phyloP scores from a whole-genome alignment of 805 yeast genomes.

The Myxozyma geophila region DNA sequence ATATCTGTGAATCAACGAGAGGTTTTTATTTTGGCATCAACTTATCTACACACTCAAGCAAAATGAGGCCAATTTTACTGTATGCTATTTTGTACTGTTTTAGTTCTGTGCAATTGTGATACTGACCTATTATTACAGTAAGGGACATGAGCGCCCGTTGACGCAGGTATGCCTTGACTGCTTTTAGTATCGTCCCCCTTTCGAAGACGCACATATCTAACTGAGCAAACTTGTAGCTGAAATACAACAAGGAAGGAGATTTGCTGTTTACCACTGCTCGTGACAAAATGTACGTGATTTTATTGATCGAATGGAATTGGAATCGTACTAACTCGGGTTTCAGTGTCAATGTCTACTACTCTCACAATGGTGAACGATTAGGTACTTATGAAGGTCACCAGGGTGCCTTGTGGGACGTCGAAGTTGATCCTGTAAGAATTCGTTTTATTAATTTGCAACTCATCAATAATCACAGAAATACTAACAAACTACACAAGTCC shows the following conservation, averaged over 20 bases:
- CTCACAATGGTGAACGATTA: slow-evolving; percentile 93
- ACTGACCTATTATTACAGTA: slow-evolving; percentile 41
- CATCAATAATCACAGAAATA: background rate
- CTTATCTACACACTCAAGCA: background rate
- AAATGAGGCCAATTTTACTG: slow-evolving; percentile 25
- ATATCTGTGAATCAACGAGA: too few relatives aligned
- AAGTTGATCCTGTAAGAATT: slow-evolving; percentile 59
- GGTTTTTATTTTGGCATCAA: background rate
- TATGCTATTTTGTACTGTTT: background rate
- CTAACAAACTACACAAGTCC: slow-evolving; percentile 40
- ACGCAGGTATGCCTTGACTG: slow-evolving; percentile 58
- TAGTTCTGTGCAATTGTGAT: background rate
- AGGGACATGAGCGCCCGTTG: slow-evolving; percentile 97
- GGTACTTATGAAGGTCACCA: slow-evolving; percentile 89
- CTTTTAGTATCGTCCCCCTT: background rate
- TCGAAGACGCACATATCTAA: background rate
- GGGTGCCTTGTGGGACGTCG: slow-evolving; percentile 96
- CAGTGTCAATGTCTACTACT: slow-evolving; percentile 70
- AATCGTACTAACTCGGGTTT: background rate
- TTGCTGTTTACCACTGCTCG: slow-evolving; percentile 88
- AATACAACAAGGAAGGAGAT: slow-evolving; percentile 95
- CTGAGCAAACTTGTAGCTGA: slow-evolving; percentile 52
- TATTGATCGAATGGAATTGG: background rate
- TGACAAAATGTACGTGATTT: slow-evolving; percentile 61
- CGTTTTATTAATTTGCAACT: background rate